These are phyloP conservation scores for Geopyxis carbonaria DNA, from an alignment of 495 filamentous ascomycete species.

Conservation along the genomic window DNA sequence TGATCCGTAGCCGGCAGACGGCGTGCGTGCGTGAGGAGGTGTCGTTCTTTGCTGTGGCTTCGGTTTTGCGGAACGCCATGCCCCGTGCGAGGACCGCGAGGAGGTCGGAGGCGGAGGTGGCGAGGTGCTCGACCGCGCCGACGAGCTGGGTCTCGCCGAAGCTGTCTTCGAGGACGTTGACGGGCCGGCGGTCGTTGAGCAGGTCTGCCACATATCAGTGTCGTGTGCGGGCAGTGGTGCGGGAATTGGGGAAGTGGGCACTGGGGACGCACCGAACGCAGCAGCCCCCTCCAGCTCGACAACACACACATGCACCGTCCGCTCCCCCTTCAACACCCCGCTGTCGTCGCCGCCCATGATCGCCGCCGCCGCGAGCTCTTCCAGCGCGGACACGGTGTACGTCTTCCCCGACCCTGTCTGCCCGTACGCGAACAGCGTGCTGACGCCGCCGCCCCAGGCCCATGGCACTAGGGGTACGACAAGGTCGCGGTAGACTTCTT, in stretches of 20 bases:
- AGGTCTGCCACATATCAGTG: slow-evolving; percentile 15
- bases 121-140: slow-evolving; percentile 13
- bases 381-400: slow-evolving; percentile 13
- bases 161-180: slow-evolving; percentile 25
- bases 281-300: slow-evolving; percentile 24
- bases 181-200: slow-evolving; percentile 13
- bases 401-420: slow-evolving; percentile 28
- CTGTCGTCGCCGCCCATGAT: slow-evolving; percentile 19
- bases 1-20: slow-evolving; percentile 21
- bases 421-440: slow-evolving; percentile 28
- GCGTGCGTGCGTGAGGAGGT: slow-evolving; percentile 23
- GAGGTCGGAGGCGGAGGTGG: slow-evolving; percentile 9
- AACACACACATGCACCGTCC: slow-evolving; percentile 18
- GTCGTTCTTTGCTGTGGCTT: slow-evolving; percentile 23
- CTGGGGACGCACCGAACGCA: slow-evolving; percentile 9
- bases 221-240: too few species aligned
- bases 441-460: slow-evolving; percentile 23
- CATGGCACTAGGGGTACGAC: slow-evolving; percentile 23
- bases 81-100: slow-evolving; percentile 15
- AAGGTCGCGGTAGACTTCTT: slow-evolving; percentile 20
- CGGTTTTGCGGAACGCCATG: slow-evolving; percentile 13
- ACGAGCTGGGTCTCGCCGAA: slow-evolving; percentile 25
- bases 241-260: too few species aligned
- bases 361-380: slow-evolving; percentile 13
- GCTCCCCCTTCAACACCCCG: slow-evolving; percentile 12